These are phyloP conservation scores for Komagataella populi DNA, from an alignment of 805 yeast genomes.

Conservation along the genomic window DNA sequence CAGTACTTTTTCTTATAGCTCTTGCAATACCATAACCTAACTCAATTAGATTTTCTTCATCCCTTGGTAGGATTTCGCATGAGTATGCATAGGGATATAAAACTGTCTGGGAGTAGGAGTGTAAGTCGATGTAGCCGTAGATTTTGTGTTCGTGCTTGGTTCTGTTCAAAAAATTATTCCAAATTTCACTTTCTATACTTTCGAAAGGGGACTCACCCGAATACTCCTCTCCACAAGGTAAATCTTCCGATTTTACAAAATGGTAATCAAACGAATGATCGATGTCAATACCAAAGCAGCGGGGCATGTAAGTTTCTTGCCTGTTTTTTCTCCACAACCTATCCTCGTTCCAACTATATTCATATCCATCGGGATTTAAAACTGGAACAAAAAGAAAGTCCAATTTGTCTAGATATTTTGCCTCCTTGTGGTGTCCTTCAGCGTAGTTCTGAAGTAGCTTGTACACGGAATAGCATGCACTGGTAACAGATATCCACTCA, in stretches of 20 bases:
- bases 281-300: slow-evolving; percentile 74
- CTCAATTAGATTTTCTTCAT: slow-evolving; percentile 68
- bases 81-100: slow-evolving; percentile 75
- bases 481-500: slow-evolving; percentile 74
- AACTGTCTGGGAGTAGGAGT: slow-evolving; percentile 76
- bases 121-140: slow-evolving; percentile 71
- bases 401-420: slow-evolving; percentile 35
- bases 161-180: slow-evolving; percentile 31
- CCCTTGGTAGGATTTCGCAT: slow-evolving; percentile 62
- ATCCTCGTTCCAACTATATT: slow-evolving; percentile 66
- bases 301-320: slow-evolving; percentile 52
- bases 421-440: slow-evolving; percentile 22
- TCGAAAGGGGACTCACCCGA: slow-evolving; percentile 66
- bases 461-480: slow-evolving; percentile 45
- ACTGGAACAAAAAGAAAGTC: slow-evolving; percentile 76
- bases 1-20: slow-evolving; percentile 50
- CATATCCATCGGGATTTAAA: slow-evolving; percentile 86
- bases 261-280: slow-evolving; percentile 75
- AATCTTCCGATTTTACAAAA: slow-evolving; percentile 46
- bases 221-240: slow-evolving; percentile 77
- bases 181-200: slow-evolving; percentile 40
- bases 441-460: slow-evolving; percentile 35
- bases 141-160: slow-evolving; percentile 44
- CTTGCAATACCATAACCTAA: slow-evolving; percentile 71
- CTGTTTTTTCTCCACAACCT: slow-evolving; percentile 84